These are phyloP conservation scores for Phoenix roebelenii DNA, from an alignment of 176 grass and related monocot species.

Conservation along the genomic window DNA sequence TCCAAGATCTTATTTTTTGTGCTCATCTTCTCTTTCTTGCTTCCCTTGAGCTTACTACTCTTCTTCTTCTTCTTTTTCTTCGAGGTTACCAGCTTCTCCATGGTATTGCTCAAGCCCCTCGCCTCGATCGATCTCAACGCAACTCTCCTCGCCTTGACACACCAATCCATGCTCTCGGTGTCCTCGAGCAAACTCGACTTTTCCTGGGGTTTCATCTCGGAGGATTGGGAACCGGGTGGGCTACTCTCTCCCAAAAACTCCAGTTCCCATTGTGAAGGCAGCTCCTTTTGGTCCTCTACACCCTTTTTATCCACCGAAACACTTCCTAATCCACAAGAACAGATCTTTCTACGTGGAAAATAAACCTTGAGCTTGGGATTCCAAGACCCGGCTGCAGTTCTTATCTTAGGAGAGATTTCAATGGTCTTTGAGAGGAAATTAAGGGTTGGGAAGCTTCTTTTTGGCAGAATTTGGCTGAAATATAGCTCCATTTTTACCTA, in stretches of 20 bases:
- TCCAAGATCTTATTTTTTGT: slow-evolving; percentile 1
- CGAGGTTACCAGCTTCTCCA: slow-evolving; percentile 52
- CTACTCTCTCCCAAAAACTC: slow-evolving; percentile 29
- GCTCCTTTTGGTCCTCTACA: slow-evolving; percentile 17
- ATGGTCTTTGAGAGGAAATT: slow-evolving; percentile 14
- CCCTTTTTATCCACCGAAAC: slow-evolving; percentile 1
- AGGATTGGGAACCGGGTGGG: slow-evolving; percentile 1
- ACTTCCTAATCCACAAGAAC: slow-evolving; percentile 14
- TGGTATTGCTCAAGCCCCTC: slow-evolving; percentile 37
- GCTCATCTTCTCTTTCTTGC: slow-evolving; percentile 22
- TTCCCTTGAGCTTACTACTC: slow-evolving; percentile 26
- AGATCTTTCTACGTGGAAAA: slow-evolving; percentile 5
- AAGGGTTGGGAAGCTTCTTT: slow-evolving; percentile 20
- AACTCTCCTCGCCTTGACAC: slow-evolving; percentile 56
- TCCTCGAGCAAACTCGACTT: slow-evolving; percentile 24
- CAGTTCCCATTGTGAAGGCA: slow-evolving; percentile 21
- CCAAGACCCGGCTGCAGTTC: slow-evolving; percentile 4
- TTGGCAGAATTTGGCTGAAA: slow-evolving; percentile 13
- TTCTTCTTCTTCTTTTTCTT: slow-evolving; percentile 73
- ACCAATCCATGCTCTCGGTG: slow-evolving; percentile 59
- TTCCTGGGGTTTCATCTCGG: slow-evolving; percentile 2
- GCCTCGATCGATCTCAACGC: slow-evolving; percentile 69
- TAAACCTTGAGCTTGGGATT: slow-evolving; percentile 1
- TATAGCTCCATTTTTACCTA: slow-evolving; percentile 16
- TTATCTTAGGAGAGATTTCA: slow-evolving; percentile 1